Evolutionary conservation across 805 yeast genomes (phyloP).

Genomic region (Wickerhamomyces bovis): DNA sequence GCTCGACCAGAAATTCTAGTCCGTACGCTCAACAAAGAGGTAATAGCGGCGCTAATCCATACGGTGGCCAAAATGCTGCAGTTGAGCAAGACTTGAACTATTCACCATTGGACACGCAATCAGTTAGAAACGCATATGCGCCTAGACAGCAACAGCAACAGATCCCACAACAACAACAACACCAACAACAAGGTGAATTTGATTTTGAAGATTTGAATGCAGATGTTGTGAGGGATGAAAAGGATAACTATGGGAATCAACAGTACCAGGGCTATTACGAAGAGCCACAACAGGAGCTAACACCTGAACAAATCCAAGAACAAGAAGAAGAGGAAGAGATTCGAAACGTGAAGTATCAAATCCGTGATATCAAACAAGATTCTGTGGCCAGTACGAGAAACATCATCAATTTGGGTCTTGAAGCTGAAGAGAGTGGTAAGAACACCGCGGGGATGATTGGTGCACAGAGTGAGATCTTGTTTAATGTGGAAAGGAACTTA

Average conservation of each 20-base stretch:
- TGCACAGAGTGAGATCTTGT: conserved; percentile 83
- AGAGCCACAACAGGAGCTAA: conserved; percentile 18
- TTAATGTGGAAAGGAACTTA: conserved; percentile 71
- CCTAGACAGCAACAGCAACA: conserved; percentile 1
- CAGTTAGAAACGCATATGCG: conserved; percentile 1
- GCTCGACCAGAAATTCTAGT: neutral
- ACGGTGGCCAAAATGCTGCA: conserved; percentile 3
- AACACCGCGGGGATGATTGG: conserved; percentile 91
- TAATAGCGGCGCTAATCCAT: conserved; percentile 1
- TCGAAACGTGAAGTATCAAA: conserved; percentile 77
- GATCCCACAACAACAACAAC: conserved; percentile 1
- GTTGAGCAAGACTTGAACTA: conserved; percentile 13
- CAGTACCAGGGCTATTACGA: conserved; percentile 28
- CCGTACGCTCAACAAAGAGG: neutral
- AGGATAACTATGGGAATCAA: conserved; percentile 23
- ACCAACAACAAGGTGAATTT: conserved; percentile 7
- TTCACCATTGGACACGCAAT: conserved; percentile 7
- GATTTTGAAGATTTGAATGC: conserved; percentile 13
- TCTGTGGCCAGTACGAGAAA: conserved; percentile 82
- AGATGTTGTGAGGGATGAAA: conserved; percentile 7
- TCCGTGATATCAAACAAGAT: conserved; percentile 78
- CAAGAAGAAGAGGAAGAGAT: conserved; percentile 81
- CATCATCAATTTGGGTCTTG: conserved; percentile 64
- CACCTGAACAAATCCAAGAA: conserved; percentile 28
- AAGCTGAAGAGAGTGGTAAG: conserved; percentile 67